Conservation (phyloP, 495 filamentous ascomycete species). For the Penicillium lividum region DNA sequence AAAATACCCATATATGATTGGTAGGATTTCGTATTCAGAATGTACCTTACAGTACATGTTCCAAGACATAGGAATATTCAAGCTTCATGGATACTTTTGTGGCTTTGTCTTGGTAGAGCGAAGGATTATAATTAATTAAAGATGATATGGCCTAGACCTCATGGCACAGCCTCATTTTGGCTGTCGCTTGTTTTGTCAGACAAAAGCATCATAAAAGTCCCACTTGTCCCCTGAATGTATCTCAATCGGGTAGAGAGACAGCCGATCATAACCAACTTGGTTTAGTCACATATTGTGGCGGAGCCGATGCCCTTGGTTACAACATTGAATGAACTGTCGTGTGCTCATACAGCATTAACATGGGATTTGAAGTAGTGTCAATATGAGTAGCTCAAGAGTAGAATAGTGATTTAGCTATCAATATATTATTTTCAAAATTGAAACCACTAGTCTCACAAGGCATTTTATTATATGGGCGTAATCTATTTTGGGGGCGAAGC, state of each 20-base stretch:
- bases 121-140: not conserved
- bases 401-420: not conserved
- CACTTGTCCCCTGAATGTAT: constrained; percentile 2
- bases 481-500: not conserved
- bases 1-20: not conserved
- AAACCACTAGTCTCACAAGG: not conserved
- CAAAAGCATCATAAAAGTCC: not conserved
- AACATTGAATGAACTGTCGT: not conserved
- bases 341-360: not conserved
- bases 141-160: not conserved
- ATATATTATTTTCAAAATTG: not conserved
- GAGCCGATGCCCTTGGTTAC: not conserved
- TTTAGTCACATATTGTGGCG: not conserved
- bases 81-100: not conserved
- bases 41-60: not conserved
- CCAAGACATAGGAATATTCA: not conserved
- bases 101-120: constrained; percentile 2
- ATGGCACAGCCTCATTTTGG: not conserved
- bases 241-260: not conserved
- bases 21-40: not conserved
- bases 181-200: not conserved
- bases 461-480: not conserved
- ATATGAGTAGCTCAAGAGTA: not conserved
- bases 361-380: not conserved
- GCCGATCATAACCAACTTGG: not conserved